Conservation (phyloP, 768 basidiomycete species). For the Podaxis carcinomalis region DNA sequence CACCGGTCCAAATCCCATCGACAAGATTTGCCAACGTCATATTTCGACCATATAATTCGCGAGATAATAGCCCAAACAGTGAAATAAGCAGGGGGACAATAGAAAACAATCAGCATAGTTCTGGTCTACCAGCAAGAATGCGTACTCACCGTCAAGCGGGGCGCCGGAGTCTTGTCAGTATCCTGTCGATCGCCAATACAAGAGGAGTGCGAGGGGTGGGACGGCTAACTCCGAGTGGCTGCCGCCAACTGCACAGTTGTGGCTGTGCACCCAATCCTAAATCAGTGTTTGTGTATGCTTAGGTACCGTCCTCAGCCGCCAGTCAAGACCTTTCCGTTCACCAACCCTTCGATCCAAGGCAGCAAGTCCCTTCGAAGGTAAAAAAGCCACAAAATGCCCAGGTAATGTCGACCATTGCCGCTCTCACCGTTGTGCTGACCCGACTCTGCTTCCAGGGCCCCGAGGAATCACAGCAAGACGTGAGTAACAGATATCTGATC, state of each 20-base stretch:
- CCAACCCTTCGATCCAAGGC: slow-evolving; percentile 13
- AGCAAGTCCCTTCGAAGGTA: slow-evolving; percentile 41
- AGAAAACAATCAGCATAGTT: not conserved
- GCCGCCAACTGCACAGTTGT: slow-evolving; percentile 61
- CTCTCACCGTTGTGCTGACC: slow-evolving; percentile 22
- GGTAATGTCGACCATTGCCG: slow-evolving; percentile 45
- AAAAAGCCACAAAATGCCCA: slow-evolving; percentile 68
- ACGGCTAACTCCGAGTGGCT: slow-evolving; percentile 66
- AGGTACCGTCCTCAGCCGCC: slow-evolving; percentile 12
- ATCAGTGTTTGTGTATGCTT: slow-evolving; percentile 36
- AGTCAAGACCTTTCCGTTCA: not conserved
- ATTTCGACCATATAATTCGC: not conserved
- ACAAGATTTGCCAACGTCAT: not conserved
- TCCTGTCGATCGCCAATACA: slow-evolving; percentile 37
- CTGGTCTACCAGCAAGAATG: not conserved
- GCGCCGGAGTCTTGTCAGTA: slow-evolving; percentile 46
- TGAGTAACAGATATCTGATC: slow-evolving; percentile 47
- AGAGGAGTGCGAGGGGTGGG: slow-evolving; percentile 3
- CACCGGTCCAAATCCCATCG: not conserved
- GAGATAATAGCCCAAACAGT: too few relatives aligned
- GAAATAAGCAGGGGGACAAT: not conserved
- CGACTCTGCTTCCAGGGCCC: slow-evolving; percentile 53
- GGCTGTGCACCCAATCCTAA: slow-evolving; percentile 26
- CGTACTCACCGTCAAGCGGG: slow-evolving; percentile 6
- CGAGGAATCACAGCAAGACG: slow-evolving; percentile 93